Conservation (phyloP, 2,329 filamentous ascomycete species). For the Colletotrichum gigasporum region DNA sequence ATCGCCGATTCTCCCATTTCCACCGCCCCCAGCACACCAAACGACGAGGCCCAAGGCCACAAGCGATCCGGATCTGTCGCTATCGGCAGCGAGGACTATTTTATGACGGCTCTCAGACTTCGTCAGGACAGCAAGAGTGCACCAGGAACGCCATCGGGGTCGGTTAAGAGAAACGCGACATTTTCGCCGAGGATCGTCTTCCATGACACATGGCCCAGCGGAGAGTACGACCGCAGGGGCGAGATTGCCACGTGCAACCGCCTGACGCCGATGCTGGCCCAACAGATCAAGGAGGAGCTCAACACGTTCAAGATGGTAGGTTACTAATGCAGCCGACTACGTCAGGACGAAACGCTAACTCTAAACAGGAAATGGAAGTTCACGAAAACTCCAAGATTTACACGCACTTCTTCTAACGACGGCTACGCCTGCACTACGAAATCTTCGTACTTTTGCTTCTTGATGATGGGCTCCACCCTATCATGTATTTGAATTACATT, state of each 20-base stretch:
- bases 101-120: constrained; percentile 79
- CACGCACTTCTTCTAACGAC: constrained; percentile 97
- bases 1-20: constrained; percentile 83
- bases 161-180: constrained; percentile 69
- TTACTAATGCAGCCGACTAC: constrained; percentile 17
- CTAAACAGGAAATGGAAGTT: constrained; percentile 95
- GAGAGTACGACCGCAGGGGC: constrained; percentile 94
- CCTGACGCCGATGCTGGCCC: constrained; percentile 93
- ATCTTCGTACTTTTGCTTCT: constrained; percentile 43
- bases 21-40: constrained; percentile 88
- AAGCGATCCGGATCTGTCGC: constrained; percentile 75
- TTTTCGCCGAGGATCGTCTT: constrained; percentile 96
- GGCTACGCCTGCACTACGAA: constrained; percentile 38
- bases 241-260: constrained; percentile 98
- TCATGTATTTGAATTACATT: constrained; percentile 63
- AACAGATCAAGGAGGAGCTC: constrained; percentile 99
- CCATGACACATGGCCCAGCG: constrained; percentile 94
- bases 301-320: constrained; percentile 99
- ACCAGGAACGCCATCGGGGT: constrained; percentile 78
- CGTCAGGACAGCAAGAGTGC: constrained; percentile 82
- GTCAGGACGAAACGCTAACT: constrained; percentile 46
- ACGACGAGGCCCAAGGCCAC: constrained; percentile 76
- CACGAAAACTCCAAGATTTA: constrained; percentile 99
- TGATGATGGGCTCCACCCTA: constrained; percentile 37
- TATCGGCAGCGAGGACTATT: constrained; percentile 89